Base-by-base conservation (phyloP, 768 basidiomycete genomes). In the Trichaptum fuscoviolaceum region DNA sequence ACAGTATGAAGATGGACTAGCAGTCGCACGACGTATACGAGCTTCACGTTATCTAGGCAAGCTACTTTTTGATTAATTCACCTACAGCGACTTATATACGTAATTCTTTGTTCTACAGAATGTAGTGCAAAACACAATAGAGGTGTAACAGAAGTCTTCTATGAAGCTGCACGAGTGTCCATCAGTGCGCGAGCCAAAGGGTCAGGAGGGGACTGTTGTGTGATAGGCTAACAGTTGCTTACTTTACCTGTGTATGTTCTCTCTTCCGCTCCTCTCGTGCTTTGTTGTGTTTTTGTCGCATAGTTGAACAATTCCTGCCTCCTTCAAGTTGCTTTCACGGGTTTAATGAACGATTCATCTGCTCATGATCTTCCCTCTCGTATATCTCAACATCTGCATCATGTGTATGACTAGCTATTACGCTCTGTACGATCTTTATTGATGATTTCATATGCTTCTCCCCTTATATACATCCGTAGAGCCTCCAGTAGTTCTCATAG, bases 101-200 rank as follows among this genome's bases (percentile, higher is more conserved):
- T 58, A 30, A 60, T 35, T 35, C 66, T 35, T 18, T 57, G 34
- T 42, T n/a, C n/a, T n/a, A 2, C 72, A 97, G 96, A 99, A 82
- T 98, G 96, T 74, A 96, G 95, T 69, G 95, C 96, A 8, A 98
- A 98, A 77, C 95, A 96, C 73, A 96, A 97, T 70, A 87, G 96
- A 62, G 96, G 96, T 4, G 95, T 99, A 12, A 83, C 86, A 30
- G 96, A 99, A 74, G 95, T 96, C 9, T 95, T 99, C 73, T 85
- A 92, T 70, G 96, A 98, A 75, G 92, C 92, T 6, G 93, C 93
- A 0, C 87, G 93, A 1, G 92, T 94, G 12, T 92, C 93, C 27
- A 77, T 95, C 66, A 87, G 84, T 68, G 89, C 90, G 25, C 84
- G 89, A 58, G 77, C 88, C n/a, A 91, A 87, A 75, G 87, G 88